These are phyloP conservation scores for Myxozyma monticola DNA, from an alignment of 805 yeast genomes.

Conservation along the genomic window DNA sequence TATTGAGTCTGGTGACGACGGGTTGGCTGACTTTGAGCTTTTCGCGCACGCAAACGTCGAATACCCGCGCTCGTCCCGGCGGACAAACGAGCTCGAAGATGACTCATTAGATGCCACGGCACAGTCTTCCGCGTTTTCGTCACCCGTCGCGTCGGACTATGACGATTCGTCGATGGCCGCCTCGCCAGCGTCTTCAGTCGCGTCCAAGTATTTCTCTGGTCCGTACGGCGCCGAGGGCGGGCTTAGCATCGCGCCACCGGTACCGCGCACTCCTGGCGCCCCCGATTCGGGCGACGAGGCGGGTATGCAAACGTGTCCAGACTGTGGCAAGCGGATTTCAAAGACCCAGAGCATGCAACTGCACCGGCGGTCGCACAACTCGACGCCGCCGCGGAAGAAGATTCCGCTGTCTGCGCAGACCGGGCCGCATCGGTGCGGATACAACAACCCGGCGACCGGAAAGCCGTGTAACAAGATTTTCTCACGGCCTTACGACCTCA, in stretches of 20 bases:
- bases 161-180: conserved; percentile 14
- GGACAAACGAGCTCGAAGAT: background rate
- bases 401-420: conserved; percentile 28
- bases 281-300: conserved; percentile 8
- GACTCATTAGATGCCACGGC: conserved; percentile 3
- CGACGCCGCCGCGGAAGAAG: conserved; percentile 27
- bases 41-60: conserved; percentile 6
- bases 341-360: conserved; percentile 11
- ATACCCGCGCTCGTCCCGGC: conserved; percentile 6
- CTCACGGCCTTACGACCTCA: conserved; percentile 90
- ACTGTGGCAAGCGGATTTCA: conserved; percentile 23
- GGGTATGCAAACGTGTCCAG: conserved; percentile 12
- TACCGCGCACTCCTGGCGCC: background rate
- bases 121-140: conserved; percentile 16
- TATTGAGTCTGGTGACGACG: conserved; percentile 13
- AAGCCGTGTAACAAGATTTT: conserved; percentile 72
- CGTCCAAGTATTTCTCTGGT: conserved; percentile 2
- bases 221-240: background rate
- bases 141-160: conserved; percentile 18
- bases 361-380: conserved; percentile 17
- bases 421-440: conserved; percentile 52
- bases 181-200: conserved; percentile 14
- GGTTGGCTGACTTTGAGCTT: conserved; percentile 7
- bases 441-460: conserved; percentile 62
- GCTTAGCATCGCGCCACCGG: conserved; percentile 2